Percentiles rank a stretch among this genome's conserved stretches.
These are phyloP conservation scores for Backusella tuberculispora DNA, from an alignment of 192 early-diverging fungal genomes.

Conservation along the genomic window DNA sequence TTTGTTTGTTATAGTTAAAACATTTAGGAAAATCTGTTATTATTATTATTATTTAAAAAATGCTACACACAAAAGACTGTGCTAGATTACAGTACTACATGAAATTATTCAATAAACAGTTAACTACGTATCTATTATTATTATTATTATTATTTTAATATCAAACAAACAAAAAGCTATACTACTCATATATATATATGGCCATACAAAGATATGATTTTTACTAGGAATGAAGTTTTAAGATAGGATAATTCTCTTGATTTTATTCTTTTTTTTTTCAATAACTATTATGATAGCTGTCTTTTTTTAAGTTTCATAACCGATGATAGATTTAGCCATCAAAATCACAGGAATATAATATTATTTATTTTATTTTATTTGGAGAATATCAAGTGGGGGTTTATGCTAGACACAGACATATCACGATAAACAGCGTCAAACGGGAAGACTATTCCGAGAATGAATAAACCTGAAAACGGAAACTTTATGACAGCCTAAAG, in stretches of 20 bases:
- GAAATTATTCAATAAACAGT: slow-evolving; percentile 6
- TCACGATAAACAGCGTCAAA: slow-evolving; percentile 27
- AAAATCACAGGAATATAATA: too few species aligned
- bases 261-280: too few species aligned
- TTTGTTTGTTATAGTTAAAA: slow-evolving; percentile 5
- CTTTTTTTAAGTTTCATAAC: too few species aligned
- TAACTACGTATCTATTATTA: background rate
- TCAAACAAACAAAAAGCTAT: background rate
- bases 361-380: background rate
- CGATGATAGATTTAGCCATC: too few species aligned
- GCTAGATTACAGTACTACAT: background rate
- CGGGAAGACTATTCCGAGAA: slow-evolving; percentile 4
- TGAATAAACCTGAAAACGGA: slow-evolving; percentile 12
- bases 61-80: slow-evolving; percentile 9
- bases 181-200: background rate
- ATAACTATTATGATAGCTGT: too few species aligned
- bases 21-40: background rate
- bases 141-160: background rate
- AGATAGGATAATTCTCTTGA: too few species aligned
- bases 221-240: too few species aligned
- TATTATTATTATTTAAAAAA: slow-evolving; percentile 11
- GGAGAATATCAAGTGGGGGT: background rate
- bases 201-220: too few species aligned
- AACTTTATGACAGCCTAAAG: slow-evolving; percentile 14
- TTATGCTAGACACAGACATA: slow-evolving; percentile 20